Evolutionary conservation across 495 filamentous ascomycete species (phyloP), one percentile per base, ranked within the genome.

Genomic region (Xylaria acuta): DNA sequence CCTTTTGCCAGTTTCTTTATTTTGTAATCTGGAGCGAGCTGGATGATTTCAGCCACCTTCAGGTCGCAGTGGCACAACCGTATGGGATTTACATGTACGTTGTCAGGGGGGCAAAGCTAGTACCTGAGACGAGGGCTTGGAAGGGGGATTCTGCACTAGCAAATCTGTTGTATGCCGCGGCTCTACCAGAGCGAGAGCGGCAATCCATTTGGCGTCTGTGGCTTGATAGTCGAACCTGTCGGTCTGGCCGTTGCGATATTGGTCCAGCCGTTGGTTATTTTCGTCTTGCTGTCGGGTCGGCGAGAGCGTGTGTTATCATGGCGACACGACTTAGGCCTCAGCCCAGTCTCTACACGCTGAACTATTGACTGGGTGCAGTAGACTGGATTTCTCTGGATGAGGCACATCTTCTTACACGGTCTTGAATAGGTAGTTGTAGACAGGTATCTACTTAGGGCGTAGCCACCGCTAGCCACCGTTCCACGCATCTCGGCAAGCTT

Each of bases 381-480:
- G 65, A 30, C 65, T 67, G 32, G 51, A 40, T 16, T 58, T 22
- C 51, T 40, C 34, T 18, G 32, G 18, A 34, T 67, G 22, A 20
- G 56, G 47, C 34, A n/a, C 9, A 20, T 43, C 11, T 16, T 40
- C 6, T 1, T 41, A 56, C 36, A n/a, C 5, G 47, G 34, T 47
- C 25, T 7, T 18, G 5, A 32, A n/a, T n/a, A n/a, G n/a, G n/a
- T n/a, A n/a, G n/a, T n/a, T n/a, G n/a, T n/a, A n/a, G n/a, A n/a
- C n/a, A n/a, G n/a, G n/a, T n/a, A n/a, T n/a, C 63, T 49, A 69
- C 47, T 40, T 47, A 22, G 32, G 65, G 22, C n/a, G 65, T 45
- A 58, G 67, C 67, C 67, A 70, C 67, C 67, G 54, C 41, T 22
- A 62, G 66, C 51, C 66, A 60, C 54, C 54, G 40, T n/a, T 51